Base-by-base conservation (phyloP, 257 asterid species). In the Agastache rugosa region DNA sequence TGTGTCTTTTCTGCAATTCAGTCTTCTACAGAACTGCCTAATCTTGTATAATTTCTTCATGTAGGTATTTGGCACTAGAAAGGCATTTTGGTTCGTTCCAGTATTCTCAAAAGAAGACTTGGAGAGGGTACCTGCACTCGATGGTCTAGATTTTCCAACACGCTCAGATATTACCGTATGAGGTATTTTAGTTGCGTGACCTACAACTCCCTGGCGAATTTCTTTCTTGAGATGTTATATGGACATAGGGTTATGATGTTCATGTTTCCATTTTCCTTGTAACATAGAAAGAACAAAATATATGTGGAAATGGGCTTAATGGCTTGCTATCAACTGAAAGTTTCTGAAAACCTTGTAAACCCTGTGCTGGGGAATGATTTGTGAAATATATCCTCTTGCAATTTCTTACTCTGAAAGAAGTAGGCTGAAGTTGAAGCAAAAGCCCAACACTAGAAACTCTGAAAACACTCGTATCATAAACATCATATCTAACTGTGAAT, bases 31-130 rank as follows among this genome's bases (percentile, higher is more conserved):
- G 5, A 34, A 63, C 19, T 23, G 59, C 11, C 8, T 55, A 14
- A 37, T 66, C 25, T 67, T 67, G 6, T 4, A 41, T 27, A 54
- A n/a, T 53, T 69, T 48, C 39, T 53, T 42, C 14, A n/a, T 48
- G 20, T 67, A 88, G 97, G 98, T 90, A 66, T 90, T 90, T 5
- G 98, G 98, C 31, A 72, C 86, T 9, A 87, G 77, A 77, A 90
- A 85, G 81, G 77, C 59, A 62, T 75, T 83, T 35, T 90, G 98
- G 98, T 82, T 83, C 45, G 75, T 93, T 20, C 98, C 96, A 5
- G 19, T 90, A 66, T 87, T 77, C 83, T 82, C 98, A 3, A 90
- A 84, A 73, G 89, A 81, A 72, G 97, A 89, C 78, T 59, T 93
- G 86, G 91, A 86, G 85, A 78, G 78, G 74, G 81, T 88, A 72